phyloP scores from a whole-genome alignment of 805 yeast genomes.

The Cyberlindnera mississippiensis region DNA sequence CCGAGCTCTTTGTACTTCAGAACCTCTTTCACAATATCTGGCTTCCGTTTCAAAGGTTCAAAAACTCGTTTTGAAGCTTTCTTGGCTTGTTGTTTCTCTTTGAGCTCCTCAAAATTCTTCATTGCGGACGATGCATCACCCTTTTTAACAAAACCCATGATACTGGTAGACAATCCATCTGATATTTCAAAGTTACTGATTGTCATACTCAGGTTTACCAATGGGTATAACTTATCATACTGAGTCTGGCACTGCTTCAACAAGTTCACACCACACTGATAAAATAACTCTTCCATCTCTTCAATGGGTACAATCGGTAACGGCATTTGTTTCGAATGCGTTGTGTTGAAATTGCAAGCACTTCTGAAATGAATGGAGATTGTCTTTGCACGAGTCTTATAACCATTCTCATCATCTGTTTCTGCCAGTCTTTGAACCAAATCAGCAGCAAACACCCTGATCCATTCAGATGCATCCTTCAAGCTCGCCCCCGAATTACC shows the following conservation, averaged over 20 bases:
- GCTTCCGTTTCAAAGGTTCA: background rate
- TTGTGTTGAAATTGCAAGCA: conserved; percentile 17
- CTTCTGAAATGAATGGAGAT: conserved; percentile 37
- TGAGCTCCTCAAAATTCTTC: conserved; percentile 1
- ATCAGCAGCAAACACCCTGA: conserved; percentile 80
- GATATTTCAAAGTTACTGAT: conserved; percentile 51
- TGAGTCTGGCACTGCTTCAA: conserved; percentile 37
- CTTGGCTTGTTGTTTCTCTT: background rate
- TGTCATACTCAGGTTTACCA: conserved; percentile 46
- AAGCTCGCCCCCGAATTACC: conserved; percentile 46
- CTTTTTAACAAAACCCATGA: conserved; percentile 21
- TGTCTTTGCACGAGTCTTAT: conserved; percentile 43
- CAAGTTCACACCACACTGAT: conserved; percentile 35
- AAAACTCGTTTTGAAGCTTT: background rate
- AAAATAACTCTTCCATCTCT: conserved; percentile 25
- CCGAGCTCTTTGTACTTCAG: background rate
- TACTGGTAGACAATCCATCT: conserved; percentile 17
- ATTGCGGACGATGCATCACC: conserved; percentile 11
- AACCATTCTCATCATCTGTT: conserved; percentile 56
- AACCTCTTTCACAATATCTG: background rate
- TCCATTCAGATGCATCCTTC: conserved; percentile 64
- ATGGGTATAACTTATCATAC: conserved; percentile 39
- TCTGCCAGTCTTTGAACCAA: conserved; percentile 67
- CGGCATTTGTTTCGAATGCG: conserved; percentile 36
- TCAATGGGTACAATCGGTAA: conserved; percentile 19